Conservation (phyloP, 2,329 filamentous ascomycete species). For the Xylariaceae sp. region DNA sequence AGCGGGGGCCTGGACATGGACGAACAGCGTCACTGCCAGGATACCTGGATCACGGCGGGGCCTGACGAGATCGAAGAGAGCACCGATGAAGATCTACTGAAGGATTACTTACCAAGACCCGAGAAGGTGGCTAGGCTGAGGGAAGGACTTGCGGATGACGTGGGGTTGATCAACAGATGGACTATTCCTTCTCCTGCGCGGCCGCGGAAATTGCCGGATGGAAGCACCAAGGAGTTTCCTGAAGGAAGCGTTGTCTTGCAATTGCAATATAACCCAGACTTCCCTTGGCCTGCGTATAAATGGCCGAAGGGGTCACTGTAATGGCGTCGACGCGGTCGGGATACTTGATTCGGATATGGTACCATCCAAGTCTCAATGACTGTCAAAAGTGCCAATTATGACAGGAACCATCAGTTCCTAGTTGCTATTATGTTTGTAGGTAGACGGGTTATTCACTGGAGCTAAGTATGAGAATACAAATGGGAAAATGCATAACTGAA, state of each 20-base stretch:
- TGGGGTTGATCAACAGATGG: conserved; percentile 3
- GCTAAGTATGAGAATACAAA: no score
- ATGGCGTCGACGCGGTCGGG: neutral
- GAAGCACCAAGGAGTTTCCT: conserved; percentile 23
- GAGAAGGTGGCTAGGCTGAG: conserved; percentile 4
- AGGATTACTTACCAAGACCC: conserved; percentile 1
- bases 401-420: no score
- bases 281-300: conserved; percentile 20
- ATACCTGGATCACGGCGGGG: conserved; percentile 16
- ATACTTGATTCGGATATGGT: no score
- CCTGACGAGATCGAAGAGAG: conserved; percentile 29
- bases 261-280: conserved; percentile 21
- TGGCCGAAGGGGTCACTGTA: conserved; percentile 22
- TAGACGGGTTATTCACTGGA: no score
- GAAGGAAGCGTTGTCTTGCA: conserved; percentile 25
- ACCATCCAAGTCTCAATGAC: no score
- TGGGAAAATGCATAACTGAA: neutral
- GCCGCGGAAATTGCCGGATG: conserved; percentile 16
- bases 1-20: conserved; percentile 16
- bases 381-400: no score
- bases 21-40: neutral
- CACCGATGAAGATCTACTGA: conserved; percentile 12
- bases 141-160: conserved; percentile 5
- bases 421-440: no score
- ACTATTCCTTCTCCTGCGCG: neutral